Percentiles rank a stretch among this genome's conserved stretches.
Evolutionary conservation across 2,329 filamentous ascomycete species (phyloP).

Genomic region (Penicillium sp.): DNA sequence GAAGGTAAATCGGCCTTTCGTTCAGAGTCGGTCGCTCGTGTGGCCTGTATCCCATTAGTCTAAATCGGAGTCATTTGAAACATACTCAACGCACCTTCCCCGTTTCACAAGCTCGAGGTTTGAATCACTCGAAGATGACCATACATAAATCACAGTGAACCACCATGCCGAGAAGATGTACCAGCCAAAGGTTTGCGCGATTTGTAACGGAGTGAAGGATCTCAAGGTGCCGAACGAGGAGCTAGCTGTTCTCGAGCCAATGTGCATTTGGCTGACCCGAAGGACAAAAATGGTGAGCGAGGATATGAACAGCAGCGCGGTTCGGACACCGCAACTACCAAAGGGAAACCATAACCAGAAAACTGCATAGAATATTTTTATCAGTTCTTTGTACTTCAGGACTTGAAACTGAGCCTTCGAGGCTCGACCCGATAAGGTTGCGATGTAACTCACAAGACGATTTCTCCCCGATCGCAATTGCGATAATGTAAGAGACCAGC

Average conservation of each 20-base stretch:
- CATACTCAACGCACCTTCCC: slow-evolving; percentile 46
- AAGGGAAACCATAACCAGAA: slow-evolving; percentile 83
- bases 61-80: slow-evolving; percentile 1
- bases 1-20: slow-evolving; percentile 74
- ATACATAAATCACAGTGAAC: slow-evolving; percentile 74
- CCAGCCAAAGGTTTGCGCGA: slow-evolving; percentile 62
- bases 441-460: slow-evolving; percentile 53
- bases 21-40: slow-evolving; percentile 69
- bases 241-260: slow-evolving; percentile 61
- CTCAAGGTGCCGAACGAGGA: slow-evolving; percentile 59
- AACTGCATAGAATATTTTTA: slow-evolving; percentile 42
- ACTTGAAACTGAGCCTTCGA: neutral
- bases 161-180: slow-evolving; percentile 69
- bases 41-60: slow-evolving; percentile 25
- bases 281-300: slow-evolving; percentile 72
- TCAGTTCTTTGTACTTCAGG: neutral
- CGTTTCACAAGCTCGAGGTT: slow-evolving; percentile 66
- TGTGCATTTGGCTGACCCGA: slow-evolving; percentile 73
- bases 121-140: slow-evolving; percentile 52
- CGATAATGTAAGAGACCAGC: slow-evolving; percentile 62
- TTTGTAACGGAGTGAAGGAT: slow-evolving; percentile 50
- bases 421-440: neutral
- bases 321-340: slow-evolving; percentile 64
- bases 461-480: slow-evolving; percentile 61
- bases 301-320: slow-evolving; percentile 65